Percentiles rank a stretch among this genome's conserved stretches.
Evolutionary conservation across 2,329 filamentous ascomycete species (phyloP).

Genomic region (Aspergillus ibericus): DNA sequence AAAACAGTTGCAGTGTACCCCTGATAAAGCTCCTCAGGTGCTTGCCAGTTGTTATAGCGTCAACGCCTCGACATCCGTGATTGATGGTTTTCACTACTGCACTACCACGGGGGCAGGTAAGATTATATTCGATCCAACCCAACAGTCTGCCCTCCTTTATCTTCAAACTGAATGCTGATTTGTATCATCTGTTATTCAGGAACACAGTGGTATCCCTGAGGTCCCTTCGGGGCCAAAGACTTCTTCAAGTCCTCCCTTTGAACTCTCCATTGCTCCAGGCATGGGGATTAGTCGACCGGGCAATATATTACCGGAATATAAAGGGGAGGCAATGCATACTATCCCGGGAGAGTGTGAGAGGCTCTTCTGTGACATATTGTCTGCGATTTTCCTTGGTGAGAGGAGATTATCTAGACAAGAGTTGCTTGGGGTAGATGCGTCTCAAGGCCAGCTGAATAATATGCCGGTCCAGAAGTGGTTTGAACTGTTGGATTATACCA

Average conservation of each 20-base stretch:
- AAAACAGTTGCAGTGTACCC: conserved; percentile 60
- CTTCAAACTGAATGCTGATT: conserved; percentile 5
- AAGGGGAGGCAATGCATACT: conserved; percentile 90
- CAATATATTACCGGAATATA: conserved; percentile 43
- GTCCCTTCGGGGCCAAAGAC: conserved; percentile 83
- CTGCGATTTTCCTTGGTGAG: conserved; percentile 94
- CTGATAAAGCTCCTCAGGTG: conserved; percentile 55
- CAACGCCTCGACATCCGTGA: conserved; percentile 64
- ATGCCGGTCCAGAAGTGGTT: conserved; percentile 36
- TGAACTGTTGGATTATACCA: conserved; percentile 69
- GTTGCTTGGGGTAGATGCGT: conserved; percentile 85
- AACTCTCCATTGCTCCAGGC: conserved; percentile 67
- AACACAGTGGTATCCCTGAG: conserved; percentile 95
- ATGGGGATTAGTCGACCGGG: conserved; percentile 52
- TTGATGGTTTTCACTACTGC: conserved; percentile 91
- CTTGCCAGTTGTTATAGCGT: conserved; percentile 91
- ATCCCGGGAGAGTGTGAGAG: conserved; percentile 99
- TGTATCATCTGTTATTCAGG: conserved; percentile 44
- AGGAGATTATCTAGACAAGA: conserved; percentile 71
- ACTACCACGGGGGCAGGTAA: conserved; percentile 82
- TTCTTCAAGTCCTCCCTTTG: conserved; percentile 85
- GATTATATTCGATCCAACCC: conserved; percentile 26
- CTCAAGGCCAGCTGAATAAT: conserved; percentile 34
- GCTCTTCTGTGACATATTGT: conserved; percentile 98
- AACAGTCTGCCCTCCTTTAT: neutral